Evolutionary conservation across 768 basidiomycete genomes (phyloP), one percentile per base, ranked within the genome.

Genomic region (Tricholoma saponaceum): DNA sequence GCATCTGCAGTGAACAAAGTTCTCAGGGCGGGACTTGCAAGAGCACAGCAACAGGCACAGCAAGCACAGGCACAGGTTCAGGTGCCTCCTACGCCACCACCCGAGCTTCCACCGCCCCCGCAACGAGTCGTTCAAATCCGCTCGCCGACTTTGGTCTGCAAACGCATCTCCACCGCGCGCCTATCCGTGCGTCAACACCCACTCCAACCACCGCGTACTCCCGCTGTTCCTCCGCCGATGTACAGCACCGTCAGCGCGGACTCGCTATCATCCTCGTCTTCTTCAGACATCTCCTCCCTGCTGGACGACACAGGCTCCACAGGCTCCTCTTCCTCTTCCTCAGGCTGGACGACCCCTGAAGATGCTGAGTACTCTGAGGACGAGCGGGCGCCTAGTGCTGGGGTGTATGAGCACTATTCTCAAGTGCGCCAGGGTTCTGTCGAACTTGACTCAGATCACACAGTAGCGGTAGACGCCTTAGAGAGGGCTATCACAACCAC

Each of bases 221-320:
- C 57, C 59, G 58, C 62, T 62, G 58, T 22, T 2, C 55, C 68
- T 54, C 72, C 75, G 37, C 72, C 77, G 44, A 78, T 79, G 71
- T 77, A 74, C 64, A 76, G 73, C 33, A 76, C 74, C 41, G 52
- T 74, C 47, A 81, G 76, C 61, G 71, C 71, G 26, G 77, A 77
- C 47, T 75, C 76, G 12, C 60, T 69, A 51, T 70, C 70, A 3
- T 74, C 74, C 32, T 73, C 77, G 25, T 75, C 75, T 4, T 76
- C 76, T 33, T 86, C 86, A 2, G 87, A 87, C 52, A 74, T 84
- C 64, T 82, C 79, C 56, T 86, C 83, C 25, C 71, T 87, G 47
- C 79, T 80, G n/a, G 85, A 87, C 58, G 84, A 87, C 60, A 80
- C 77, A 20, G 81, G 79, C 39, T 85, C 82, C 2, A 76, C 77